These are phyloP conservation scores for Phytopythium litorale DNA, from an alignment of 352 stramenopile genomes.

Conservation along the genomic window DNA sequence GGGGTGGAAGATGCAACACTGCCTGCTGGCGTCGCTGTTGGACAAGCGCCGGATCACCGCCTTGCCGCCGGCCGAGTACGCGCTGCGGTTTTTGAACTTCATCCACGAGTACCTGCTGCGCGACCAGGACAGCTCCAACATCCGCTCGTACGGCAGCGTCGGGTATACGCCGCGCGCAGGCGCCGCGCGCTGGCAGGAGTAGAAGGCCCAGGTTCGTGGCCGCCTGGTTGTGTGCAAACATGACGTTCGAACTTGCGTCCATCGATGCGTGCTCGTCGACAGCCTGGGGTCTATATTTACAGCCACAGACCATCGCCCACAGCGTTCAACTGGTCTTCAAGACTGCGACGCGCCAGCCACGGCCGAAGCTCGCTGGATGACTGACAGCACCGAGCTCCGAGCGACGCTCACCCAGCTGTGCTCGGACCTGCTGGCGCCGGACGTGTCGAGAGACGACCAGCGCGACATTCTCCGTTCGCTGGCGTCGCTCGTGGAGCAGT, in stretches of 20 bases:
- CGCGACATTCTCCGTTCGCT: slow-evolving; percentile 28
- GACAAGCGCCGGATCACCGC: slow-evolving; percentile 80
- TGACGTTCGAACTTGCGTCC: neutral
- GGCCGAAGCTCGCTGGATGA: slow-evolving; percentile 1
- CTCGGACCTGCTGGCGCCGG: slow-evolving; percentile 20
- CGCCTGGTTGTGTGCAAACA: neutral
- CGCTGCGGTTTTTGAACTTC: slow-evolving; percentile 81
- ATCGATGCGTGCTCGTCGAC: neutral
- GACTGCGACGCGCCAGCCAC: neutral
- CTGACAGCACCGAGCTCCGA: slow-evolving; percentile 18
- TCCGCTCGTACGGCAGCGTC: slow-evolving; percentile 76
- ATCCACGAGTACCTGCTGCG: slow-evolving; percentile 82
- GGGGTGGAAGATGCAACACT: slow-evolving; percentile 83
- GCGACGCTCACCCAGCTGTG: slow-evolving; percentile 31
- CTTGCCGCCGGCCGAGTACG: slow-evolving; percentile 78
- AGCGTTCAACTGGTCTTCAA: neutral
- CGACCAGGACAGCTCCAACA: slow-evolving; percentile 45
- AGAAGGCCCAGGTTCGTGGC: slow-evolving; percentile 5
- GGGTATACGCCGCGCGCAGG: slow-evolving; percentile 30
- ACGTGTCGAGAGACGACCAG: slow-evolving; percentile 14
- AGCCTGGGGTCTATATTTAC: neutral
- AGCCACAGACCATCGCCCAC: neutral
- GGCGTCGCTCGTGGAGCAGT: slow-evolving; percentile 20
- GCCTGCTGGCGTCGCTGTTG: slow-evolving; percentile 58
- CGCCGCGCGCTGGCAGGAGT: slow-evolving; percentile 3